phyloP scores from a whole-genome alignment of 257 asterid species.

The Nicotiana tomentosiformis region DNA sequence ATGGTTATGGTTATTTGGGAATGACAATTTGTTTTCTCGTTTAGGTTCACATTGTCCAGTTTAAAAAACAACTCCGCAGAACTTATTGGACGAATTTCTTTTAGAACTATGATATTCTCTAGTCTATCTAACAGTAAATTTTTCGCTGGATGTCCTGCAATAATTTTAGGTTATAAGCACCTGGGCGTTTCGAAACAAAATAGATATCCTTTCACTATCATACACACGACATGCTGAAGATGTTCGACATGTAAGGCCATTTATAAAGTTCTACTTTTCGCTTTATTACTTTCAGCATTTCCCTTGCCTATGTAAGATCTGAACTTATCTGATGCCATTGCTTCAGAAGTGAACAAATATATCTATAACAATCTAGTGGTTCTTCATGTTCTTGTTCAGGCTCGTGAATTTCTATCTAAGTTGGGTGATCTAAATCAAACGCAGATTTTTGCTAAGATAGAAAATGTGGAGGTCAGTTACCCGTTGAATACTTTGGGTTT shows the following conservation, averaged over 20 bases:
- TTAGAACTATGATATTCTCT: neutral
- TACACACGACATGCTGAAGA: constrained; percentile 88
- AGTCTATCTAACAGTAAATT: neutral
- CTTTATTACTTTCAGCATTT: neutral
- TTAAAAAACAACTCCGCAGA: neutral
- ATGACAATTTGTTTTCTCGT: neutral
- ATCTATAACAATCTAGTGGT: neutral
- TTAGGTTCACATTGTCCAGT: neutral
- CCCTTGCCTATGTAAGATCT: neutral
- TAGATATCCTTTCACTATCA: constrained; percentile 84
- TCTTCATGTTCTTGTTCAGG: constrained; percentile 38
- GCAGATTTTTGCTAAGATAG: constrained; percentile 79
- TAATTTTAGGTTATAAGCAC: constrained; percentile 66
- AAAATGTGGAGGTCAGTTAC: constrained; percentile 73
- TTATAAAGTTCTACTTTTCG: neutral
- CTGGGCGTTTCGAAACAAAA: constrained; percentile 87
- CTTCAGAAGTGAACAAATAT: neutral
- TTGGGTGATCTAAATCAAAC: constrained; percentile 67
- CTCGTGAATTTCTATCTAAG: constrained; percentile 72
- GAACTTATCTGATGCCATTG: neutral
- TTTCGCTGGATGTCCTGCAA: neutral
- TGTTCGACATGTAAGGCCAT: constrained; percentile 62
- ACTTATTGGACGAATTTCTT: neutral
- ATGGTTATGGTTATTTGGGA: neutral
- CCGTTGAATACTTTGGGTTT: neutral